Percentiles rank a stretch among this genome's conserved stretches.
Conservation (phyloP, 331 rosid species). For the Quercus phellos region DNA sequence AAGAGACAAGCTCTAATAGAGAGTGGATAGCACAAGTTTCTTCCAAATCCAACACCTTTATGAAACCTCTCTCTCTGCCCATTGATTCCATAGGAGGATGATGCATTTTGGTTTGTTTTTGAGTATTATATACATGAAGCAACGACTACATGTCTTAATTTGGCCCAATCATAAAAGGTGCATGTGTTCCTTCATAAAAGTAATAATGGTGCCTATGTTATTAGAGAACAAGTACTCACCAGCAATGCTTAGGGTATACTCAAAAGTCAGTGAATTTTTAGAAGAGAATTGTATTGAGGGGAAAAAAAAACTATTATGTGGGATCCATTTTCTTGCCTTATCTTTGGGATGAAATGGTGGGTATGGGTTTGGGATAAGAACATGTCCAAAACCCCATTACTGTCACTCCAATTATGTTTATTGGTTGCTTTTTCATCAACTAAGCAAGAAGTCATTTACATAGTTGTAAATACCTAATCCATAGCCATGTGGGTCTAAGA, state of each 20-base stretch:
- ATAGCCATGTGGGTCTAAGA: constrained; percentile 24
- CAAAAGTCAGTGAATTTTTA: constrained; percentile 42
- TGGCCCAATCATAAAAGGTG: constrained; percentile 39
- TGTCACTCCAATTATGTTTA: constrained; percentile 5
- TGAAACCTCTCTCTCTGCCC: background rate
- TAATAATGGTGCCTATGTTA: constrained; percentile 62
- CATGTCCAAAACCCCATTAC: background rate
- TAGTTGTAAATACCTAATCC: constrained; percentile 30
- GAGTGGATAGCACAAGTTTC: constrained; percentile 7
- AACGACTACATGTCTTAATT: constrained; percentile 16
- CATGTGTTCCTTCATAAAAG: constrained; percentile 54
- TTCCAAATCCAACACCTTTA: background rate
- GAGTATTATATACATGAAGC: constrained; percentile 11
- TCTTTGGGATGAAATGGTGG: constrained; percentile 20
- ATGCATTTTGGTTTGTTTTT: background rate
- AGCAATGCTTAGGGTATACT: constrained; percentile 70
- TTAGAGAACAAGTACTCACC: constrained; percentile 51
- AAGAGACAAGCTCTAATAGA: background rate
- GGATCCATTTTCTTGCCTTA: constrained; percentile 25
- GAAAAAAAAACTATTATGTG: constrained; percentile 18
- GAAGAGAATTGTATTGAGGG: background rate
- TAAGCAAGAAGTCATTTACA: constrained; percentile 15
- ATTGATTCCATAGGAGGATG: background rate
- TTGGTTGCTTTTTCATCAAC: constrained; percentile 36
- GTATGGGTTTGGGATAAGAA: background rate